Evolutionary conservation across 345 rosid species (phyloP).

Genomic region (Camelina neglecta): DNA sequence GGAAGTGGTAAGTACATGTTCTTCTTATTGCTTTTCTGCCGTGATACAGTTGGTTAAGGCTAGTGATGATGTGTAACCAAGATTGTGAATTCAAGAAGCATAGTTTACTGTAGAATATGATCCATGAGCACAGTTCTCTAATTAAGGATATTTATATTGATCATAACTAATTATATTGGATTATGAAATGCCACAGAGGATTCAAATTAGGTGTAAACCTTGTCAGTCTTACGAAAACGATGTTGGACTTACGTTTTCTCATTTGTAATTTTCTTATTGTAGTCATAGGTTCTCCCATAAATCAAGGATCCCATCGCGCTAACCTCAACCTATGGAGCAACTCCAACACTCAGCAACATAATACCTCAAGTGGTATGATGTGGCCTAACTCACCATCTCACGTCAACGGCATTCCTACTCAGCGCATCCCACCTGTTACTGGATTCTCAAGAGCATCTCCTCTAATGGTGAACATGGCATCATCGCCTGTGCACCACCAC

Average conservation of each 20-base stretch:
- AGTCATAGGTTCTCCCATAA: constrained; percentile 60
- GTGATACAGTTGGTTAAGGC: constrained; percentile 18
- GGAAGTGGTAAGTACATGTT: constrained; percentile 46
- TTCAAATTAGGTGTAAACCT: background rate
- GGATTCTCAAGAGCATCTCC: constrained; percentile 73
- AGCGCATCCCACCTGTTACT: constrained; percentile 56
- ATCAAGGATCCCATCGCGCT: constrained; percentile 65
- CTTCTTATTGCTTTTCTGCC: background rate
- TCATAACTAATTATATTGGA: too few relatives aligned
- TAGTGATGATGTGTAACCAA: too few relatives aligned
- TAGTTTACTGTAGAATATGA: too few relatives aligned
- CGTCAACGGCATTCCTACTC: constrained; percentile 51
- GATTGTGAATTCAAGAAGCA: too few relatives aligned
- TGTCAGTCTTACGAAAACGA: background rate
- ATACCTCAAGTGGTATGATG: constrained; percentile 62
- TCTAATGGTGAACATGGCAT: constrained; percentile 56
- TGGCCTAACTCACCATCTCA: constrained; percentile 86
- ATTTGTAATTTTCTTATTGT: background rate
- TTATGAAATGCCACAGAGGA: too few relatives aligned
- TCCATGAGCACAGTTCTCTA: too few relatives aligned
- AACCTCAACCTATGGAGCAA: constrained; percentile 68
- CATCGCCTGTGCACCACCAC: constrained; percentile 72
- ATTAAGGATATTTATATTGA: too few relatives aligned
- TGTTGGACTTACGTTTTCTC: background rate
- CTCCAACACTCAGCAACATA: constrained; percentile 67